phyloP scores from a whole-genome alignment of 139 green algal species.

The Ostreobium quekettii region DNA sequence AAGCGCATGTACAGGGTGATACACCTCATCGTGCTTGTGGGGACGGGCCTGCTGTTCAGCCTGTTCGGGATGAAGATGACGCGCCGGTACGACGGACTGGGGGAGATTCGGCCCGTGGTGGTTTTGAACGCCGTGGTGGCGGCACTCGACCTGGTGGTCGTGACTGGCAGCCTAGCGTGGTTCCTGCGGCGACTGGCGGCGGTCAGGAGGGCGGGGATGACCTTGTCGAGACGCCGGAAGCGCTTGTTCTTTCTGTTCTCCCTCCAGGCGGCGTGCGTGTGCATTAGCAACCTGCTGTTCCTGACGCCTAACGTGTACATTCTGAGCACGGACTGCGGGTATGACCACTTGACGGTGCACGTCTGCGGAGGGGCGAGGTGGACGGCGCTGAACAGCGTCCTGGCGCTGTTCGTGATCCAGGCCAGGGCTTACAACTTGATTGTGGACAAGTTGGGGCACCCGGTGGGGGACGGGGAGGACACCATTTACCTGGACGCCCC shows the following conservation, averaged over 20 bases:
- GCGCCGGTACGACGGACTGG: too few species aligned
- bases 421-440: not conserved
- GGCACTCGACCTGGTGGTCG: not conserved
- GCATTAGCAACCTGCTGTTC: slow-evolving; percentile 25
- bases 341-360: not conserved
- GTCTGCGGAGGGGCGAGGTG: not conserved
- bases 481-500: not conserved
- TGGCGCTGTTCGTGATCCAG: not conserved
- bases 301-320: not conserved
- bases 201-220: not conserved
- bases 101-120: too few species aligned
- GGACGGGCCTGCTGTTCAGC: not conserved
- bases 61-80: too few species aligned
- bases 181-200: not conserved
- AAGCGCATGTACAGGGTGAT: not conserved
- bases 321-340: not conserved
- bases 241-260: not conserved
- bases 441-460: not conserved
- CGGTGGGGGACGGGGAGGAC: not conserved
- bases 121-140: not conserved
- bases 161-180: too few species aligned
- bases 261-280: not conserved
- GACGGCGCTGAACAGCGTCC: not conserved
- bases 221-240: not conserved
- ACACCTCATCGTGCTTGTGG: not conserved